Evolutionary conservation across 805 yeast species (phyloP).

Genomic region (Barnettozyma populi): DNA sequence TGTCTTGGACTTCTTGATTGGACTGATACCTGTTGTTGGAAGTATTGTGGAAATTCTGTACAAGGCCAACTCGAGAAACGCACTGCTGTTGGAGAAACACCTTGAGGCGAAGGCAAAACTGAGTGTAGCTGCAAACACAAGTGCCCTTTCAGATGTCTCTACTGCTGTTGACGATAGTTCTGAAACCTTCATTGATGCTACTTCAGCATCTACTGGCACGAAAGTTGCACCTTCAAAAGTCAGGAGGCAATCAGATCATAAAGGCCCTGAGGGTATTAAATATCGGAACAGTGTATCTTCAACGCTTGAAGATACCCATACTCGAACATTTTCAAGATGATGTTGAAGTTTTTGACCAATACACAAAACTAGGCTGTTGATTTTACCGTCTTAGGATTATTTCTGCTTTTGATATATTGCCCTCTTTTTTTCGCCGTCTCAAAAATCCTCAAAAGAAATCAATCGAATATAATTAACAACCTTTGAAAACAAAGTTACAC

Average conservation of each 20-base stretch:
- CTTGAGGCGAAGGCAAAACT: conserved; percentile 28
- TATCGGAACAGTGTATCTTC: not conserved
- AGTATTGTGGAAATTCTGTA: conserved; percentile 62
- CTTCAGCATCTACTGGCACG: conserved; percentile 1
- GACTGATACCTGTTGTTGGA: conserved; percentile 77
- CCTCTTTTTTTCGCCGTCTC: not conserved
- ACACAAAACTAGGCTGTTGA: not conserved
- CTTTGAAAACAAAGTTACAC: not conserved
- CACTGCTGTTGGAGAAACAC: conserved; percentile 54
- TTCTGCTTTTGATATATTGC: not conserved
- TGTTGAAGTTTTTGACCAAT: not conserved
- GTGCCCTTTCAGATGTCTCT: not conserved
- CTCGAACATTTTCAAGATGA: not conserved
- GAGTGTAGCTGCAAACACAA: not conserved
- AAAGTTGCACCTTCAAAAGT: conserved; percentile 5
- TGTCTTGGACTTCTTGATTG: conserved; percentile 60
- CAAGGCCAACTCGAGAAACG: conserved; percentile 74
- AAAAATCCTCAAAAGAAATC: not conserved
- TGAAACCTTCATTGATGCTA: not conserved
- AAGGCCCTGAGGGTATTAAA: not conserved
- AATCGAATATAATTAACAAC: not conserved
- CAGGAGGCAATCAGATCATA: not conserved
- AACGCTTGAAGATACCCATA: not conserved
- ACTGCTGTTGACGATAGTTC: not conserved
- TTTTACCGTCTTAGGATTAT: not conserved